Conservation (phyloP, 2,329 filamentous ascomycete genomes). For the Chaetomium olivaceum region DNA sequence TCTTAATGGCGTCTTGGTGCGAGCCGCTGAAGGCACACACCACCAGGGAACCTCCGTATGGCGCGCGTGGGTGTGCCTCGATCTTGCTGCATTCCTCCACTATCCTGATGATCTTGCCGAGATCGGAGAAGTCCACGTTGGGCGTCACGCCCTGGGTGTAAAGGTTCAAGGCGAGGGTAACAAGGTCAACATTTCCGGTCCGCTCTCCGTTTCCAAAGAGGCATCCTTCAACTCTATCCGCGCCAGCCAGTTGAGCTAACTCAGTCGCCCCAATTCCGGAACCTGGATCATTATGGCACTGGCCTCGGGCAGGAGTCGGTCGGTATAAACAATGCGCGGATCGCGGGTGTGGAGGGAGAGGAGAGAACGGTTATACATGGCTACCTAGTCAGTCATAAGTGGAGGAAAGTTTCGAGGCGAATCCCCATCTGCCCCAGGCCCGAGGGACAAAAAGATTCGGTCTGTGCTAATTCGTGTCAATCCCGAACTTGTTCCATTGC, state of each 20-base stretch:
- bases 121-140: constrained; percentile 86
- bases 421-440: constrained; percentile 14
- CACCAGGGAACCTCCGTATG: constrained; percentile 90
- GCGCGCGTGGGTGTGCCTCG: constrained; percentile 82
- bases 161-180: constrained; percentile 88
- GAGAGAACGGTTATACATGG: constrained; percentile 16
- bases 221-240: constrained; percentile 90
- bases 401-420: constrained; percentile 16
- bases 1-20: constrained; percentile 96
- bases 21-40: constrained; percentile 88
- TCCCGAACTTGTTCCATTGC: constrained; percentile 12
- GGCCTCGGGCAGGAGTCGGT: background rate
- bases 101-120: constrained; percentile 80
- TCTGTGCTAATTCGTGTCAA: constrained; percentile 10
- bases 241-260: constrained; percentile 93
- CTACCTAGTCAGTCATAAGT: constrained; percentile 25
- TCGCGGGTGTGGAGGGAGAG: background rate
- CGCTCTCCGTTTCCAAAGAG: constrained; percentile 94
- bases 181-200: constrained; percentile 92
- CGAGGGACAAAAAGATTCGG: constrained; percentile 20
- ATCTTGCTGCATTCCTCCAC: constrained; percentile 96
- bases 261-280: too few species aligned
- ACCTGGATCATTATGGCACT: too few species aligned
- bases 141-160: constrained; percentile 91
- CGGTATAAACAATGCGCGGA: background rate